phyloP scores from a whole-genome alignment of 2,329 filamentous ascomycete genomes.

The Beauveria rudraprayagi region DNA sequence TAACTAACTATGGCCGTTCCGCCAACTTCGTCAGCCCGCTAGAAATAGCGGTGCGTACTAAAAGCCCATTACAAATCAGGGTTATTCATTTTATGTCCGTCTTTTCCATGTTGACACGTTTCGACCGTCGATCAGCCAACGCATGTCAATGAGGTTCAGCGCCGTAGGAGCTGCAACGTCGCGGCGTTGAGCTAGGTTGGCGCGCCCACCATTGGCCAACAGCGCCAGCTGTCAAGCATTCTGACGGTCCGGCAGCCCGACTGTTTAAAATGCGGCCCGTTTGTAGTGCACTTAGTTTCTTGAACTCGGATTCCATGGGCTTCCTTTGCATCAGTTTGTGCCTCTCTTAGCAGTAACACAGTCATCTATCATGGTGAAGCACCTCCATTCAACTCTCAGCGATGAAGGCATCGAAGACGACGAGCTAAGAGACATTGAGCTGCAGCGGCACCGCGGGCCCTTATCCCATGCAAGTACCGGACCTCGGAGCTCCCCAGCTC shows the following conservation, averaged over 20 bases:
- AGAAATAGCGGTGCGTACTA: neutral
- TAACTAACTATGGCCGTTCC: too few relatives aligned
- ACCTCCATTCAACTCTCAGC: neutral
- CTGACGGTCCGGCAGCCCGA: neutral
- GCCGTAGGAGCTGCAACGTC: neutral
- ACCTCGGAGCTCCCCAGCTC: conserved; percentile 17
- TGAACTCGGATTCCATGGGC: neutral
- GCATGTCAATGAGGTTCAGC: neutral
- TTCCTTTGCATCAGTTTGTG: neutral
- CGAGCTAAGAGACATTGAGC: conserved; percentile 16
- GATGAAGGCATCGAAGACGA: neutral
- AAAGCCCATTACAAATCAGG: neutral
- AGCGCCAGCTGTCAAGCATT: neutral
- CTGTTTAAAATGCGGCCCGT: neutral
- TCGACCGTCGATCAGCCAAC: neutral
- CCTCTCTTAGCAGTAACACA: neutral
- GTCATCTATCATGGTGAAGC: neutral
- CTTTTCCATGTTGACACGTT: neutral
- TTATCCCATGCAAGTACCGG: neutral
- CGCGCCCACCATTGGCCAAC: neutral
- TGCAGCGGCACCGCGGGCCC: neutral
- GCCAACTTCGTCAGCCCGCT: neutral
- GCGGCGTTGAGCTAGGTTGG: too few relatives aligned
- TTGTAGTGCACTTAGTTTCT: neutral
- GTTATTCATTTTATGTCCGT: neutral